A percentile compares a stretch with the other conserved stretches of the same genome.
Evolutionary conservation across 495 filamentous ascomycete species (phyloP).

Genomic region (Podospora appendiculata): DNA sequence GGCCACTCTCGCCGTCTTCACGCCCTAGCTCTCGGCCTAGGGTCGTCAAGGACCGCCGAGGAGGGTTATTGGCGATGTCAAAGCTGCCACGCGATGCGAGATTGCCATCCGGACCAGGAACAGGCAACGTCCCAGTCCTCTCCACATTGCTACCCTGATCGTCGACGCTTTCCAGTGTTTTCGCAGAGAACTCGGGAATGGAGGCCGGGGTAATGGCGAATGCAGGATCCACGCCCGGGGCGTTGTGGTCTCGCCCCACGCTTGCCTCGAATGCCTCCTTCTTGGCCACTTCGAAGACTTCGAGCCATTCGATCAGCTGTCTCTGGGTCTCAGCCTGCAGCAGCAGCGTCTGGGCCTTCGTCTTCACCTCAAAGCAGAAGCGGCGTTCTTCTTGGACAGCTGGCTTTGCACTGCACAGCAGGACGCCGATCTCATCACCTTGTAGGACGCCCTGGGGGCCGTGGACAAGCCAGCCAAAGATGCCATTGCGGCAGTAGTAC

Average conservation of each 20-base stretch:
- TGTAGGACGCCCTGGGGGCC: slow-evolving; percentile 83
- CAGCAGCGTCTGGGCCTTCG: slow-evolving; percentile 83
- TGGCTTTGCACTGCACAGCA: slow-evolving; percentile 85
- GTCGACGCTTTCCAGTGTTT: slow-evolving; percentile 59
- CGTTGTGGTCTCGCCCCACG: slow-evolving; percentile 49
- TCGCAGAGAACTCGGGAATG: slow-evolving; percentile 82
- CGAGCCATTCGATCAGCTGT: slow-evolving; percentile 86
- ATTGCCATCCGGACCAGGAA: slow-evolving; percentile 54
- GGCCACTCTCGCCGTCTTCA: slow-evolving; percentile 55
- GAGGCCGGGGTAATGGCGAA: slow-evolving; percentile 87
- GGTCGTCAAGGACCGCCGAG: slow-evolving; percentile 39
- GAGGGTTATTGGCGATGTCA: slow-evolving; percentile 48
- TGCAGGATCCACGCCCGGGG: slow-evolving; percentile 67
- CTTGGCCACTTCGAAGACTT: slow-evolving; percentile 87
- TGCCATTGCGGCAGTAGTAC: slow-evolving; percentile 91
- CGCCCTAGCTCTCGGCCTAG: slow-evolving; percentile 41
- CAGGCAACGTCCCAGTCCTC: slow-evolving; percentile 54
- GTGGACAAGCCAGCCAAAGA: slow-evolving; percentile 94
- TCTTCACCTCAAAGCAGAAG: slow-evolving; percentile 98
- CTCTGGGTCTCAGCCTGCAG: slow-evolving; percentile 89
- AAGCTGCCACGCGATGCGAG: slow-evolving; percentile 58
- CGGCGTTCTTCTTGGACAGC: slow-evolving; percentile 88
- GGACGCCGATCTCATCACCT: slow-evolving; percentile 89
- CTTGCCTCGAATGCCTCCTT: slow-evolving; percentile 78
- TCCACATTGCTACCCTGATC: slow-evolving; percentile 41